phyloP scores from a whole-genome alignment of 2,329 filamentous ascomycete species.

The Hypomyces rosellus region DNA sequence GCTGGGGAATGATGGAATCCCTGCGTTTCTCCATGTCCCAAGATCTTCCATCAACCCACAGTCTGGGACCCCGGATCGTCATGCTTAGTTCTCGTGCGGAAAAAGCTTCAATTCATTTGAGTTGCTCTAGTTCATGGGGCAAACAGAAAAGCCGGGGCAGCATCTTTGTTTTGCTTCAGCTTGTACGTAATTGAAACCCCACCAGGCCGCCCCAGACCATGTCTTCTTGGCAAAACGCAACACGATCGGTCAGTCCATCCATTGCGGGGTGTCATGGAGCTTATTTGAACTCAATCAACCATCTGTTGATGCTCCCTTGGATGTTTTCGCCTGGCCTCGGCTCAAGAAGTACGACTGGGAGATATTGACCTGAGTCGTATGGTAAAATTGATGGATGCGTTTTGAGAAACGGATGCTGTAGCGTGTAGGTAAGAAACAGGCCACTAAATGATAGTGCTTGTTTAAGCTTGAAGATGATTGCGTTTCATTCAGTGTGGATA shows the following conservation, averaged over 20 bases:
- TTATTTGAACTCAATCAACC: background rate
- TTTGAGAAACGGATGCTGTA: no score
- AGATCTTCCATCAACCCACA: slow-evolving; percentile 1
- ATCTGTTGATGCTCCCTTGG: no score
- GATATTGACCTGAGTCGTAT: no score
- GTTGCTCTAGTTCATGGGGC: background rate
- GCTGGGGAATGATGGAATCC: background rate
- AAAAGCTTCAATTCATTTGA: background rate
- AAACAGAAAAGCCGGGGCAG: background rate
- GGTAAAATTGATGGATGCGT: no score
- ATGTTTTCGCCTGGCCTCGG: no score
- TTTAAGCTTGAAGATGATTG: no score
- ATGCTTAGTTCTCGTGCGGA: background rate
- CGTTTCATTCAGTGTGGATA: no score
- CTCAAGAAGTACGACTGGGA: no score
- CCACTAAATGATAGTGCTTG: no score
- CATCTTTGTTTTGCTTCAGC: background rate
- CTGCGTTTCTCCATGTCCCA: background rate
- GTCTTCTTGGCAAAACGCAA: slow-evolving; percentile 1
- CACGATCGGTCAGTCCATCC: no score
- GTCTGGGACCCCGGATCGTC: slow-evolving; percentile 10
- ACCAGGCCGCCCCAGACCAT: slow-evolving; percentile 3
- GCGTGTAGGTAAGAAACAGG: no score
- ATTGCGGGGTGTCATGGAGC: background rate
- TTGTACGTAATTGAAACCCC: slow-evolving; percentile 13